Evolutionary conservation across 495 filamentous ascomycete species (phyloP).

Genomic region (Penicillium steckii): DNA sequence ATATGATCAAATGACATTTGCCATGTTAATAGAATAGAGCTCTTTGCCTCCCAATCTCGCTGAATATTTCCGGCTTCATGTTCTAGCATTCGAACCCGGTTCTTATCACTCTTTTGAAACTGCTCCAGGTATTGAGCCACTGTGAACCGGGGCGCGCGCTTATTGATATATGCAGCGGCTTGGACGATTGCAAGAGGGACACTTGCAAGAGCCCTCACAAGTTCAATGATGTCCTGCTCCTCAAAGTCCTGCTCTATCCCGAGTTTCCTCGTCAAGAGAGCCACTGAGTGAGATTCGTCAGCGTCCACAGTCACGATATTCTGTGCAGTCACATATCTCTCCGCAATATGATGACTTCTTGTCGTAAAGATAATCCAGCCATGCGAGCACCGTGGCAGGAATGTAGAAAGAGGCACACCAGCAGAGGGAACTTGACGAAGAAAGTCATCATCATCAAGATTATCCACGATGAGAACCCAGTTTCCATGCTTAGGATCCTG

Average conservation of each 20-base stretch:
- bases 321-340: too few species aligned
- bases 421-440: slow-evolving; percentile 12
- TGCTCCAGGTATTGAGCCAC: slow-evolving; percentile 36
- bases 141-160: slow-evolving; percentile 19
- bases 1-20: slow-evolving; percentile 36
- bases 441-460: slow-evolving; percentile 3
- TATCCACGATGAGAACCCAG: slow-evolving; percentile 8
- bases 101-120: slow-evolving; percentile 20
- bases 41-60: slow-evolving; percentile 20
- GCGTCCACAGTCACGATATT: not conserved
- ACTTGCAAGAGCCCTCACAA: not conserved
- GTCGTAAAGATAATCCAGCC: slow-evolving; percentile 25
- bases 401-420: not conserved
- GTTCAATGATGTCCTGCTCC: not conserved
- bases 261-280: not conserved
- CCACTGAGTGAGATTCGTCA: not conserved
- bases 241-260: not conserved
- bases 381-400: not conserved
- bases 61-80: slow-evolving; percentile 3
- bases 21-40: slow-evolving; percentile 30
- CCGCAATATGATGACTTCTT: too few species aligned
- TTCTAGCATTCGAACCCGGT: not conserved
- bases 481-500: not conserved
- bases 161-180: not conserved
- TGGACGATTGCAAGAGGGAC: slow-evolving; percentile 7